These are phyloP conservation scores for Erysiphe pulchra DNA, from an alignment of 2,329 filamentous ascomycete genomes.

Conservation along the genomic window DNA sequence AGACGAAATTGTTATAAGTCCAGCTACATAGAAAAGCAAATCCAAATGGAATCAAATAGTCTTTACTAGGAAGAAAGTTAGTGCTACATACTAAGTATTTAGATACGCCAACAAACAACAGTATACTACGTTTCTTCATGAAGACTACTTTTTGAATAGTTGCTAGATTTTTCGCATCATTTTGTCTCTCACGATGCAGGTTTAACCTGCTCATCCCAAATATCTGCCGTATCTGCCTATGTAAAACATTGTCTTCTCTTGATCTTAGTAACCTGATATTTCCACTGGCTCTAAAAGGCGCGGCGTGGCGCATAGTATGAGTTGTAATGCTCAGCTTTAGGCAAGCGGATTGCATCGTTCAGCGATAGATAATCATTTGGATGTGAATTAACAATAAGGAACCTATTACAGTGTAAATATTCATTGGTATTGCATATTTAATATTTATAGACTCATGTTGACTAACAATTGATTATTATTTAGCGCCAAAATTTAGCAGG, in stretches of 20 bases:
- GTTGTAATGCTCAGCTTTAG: no score
- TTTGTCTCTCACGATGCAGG: slow-evolving; percentile 6
- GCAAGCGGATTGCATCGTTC: no score
- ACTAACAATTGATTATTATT: no score
- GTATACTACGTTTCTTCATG: slow-evolving; percentile 2
- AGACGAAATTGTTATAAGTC: slow-evolving; percentile 20
- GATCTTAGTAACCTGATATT: not conserved
- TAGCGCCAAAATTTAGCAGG: no score
- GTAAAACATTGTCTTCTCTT: not conserved
- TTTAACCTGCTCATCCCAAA: slow-evolving; percentile 7
- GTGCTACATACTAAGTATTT: not conserved
- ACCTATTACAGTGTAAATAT: no score
- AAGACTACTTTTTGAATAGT: slow-evolving; percentile 10
- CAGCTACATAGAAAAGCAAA: slow-evolving; percentile 14
- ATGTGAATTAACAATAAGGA: no score
- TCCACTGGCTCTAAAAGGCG: not conserved
- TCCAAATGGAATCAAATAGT: not conserved
- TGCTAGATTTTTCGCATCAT: slow-evolving; percentile 4
- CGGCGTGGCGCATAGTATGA: not conserved
- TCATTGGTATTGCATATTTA: no score
- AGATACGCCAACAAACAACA: slow-evolving; percentile 4
- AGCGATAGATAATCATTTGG: no score
- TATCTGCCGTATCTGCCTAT: not conserved
- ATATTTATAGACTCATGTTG: no score
- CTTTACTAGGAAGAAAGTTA: not conserved